These are phyloP conservation scores for Sorghum bicolor DNA, from an alignment of 176 grass and related monocot genomes.

Conservation along the genomic window DNA sequence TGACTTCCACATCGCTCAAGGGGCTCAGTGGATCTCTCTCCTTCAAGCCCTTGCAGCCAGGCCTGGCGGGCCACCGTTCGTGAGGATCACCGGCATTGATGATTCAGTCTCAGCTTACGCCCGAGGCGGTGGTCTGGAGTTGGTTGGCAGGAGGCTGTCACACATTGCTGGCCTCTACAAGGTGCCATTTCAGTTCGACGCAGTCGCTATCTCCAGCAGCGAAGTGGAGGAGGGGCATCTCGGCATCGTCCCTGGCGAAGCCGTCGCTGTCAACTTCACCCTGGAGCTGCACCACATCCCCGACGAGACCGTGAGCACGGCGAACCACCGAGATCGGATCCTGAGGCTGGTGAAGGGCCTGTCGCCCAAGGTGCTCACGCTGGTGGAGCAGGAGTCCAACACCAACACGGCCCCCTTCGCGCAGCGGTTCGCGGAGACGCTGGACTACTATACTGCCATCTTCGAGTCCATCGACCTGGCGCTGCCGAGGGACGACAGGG, in stretches of 20 bases:
- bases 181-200: constrained; percentile 85
- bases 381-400: constrained; percentile 91
- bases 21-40: constrained; percentile 78
- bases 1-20: constrained; percentile 94
- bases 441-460: constrained; percentile 84
- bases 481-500: constrained; percentile 55
- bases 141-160: constrained; percentile 70
- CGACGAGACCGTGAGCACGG: constrained; percentile 82
- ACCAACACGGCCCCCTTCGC: constrained; percentile 80
- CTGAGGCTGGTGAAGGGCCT: constrained; percentile 74
- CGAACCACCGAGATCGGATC: constrained; percentile 75
- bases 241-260: constrained; percentile 51
- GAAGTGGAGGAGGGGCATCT: constrained; percentile 63
- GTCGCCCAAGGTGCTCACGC: constrained; percentile 76
- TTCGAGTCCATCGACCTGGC: constrained; percentile 93
- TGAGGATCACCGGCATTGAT: constrained; percentile 87
- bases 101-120: constrained; percentile 73
- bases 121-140: constrained; percentile 65
- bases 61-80: constrained; percentile 59
- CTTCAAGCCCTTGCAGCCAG: constrained; percentile 75
- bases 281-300: constrained; percentile 85
- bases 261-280: constrained; percentile 85
- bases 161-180: constrained; percentile 66
- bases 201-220: constrained; percentile 28
- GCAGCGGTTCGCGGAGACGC: constrained; percentile 68